Evolutionary conservation across 345 rosid species (phyloP).

Genomic region (Nasturtium officinale): DNA sequence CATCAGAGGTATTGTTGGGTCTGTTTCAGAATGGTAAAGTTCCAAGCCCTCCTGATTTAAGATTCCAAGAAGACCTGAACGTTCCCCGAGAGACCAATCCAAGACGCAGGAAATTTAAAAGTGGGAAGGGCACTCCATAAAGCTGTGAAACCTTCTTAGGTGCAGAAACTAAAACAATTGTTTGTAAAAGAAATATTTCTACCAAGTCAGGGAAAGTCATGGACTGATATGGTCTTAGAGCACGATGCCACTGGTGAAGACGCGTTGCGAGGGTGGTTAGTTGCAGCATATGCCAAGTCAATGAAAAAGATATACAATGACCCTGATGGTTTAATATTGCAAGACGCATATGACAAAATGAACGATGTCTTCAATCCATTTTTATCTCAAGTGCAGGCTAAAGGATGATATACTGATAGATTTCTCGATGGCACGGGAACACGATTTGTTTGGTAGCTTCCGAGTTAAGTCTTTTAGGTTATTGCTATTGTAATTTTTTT

Average conservation of each 20-base stretch:
- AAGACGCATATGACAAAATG: slow-evolving; percentile 72
- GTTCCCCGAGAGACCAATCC: slow-evolving; percentile 76
- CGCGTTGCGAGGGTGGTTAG: slow-evolving; percentile 93
- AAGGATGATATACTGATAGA: slow-evolving; percentile 94
- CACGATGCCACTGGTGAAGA: slow-evolving; percentile 84
- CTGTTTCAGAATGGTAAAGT: slow-evolving; percentile 66
- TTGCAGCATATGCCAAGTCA: slow-evolving; percentile 69
- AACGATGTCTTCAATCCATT: slow-evolving; percentile 54
- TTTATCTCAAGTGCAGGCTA: slow-evolving; percentile 62
- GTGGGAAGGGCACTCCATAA: slow-evolving; percentile 74
- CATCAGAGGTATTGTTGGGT: slow-evolving; percentile 26
- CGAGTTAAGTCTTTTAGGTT: background rate
- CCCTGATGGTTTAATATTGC: slow-evolving; percentile 45
- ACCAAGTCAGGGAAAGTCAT: slow-evolving; percentile 52
- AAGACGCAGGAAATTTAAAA: slow-evolving; percentile 85
- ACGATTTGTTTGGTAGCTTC: slow-evolving; percentile 64
- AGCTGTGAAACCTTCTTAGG: slow-evolving; percentile 67
- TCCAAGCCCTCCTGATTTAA: slow-evolving; percentile 79
- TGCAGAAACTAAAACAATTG: slow-evolving; percentile 57
- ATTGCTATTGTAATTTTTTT: background rate
- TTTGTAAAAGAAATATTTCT: slow-evolving; percentile 80
- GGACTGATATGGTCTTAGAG: slow-evolving; percentile 77
- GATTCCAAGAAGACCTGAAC: slow-evolving; percentile 73
- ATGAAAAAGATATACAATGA: slow-evolving; percentile 46
- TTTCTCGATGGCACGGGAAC: slow-evolving; percentile 83